These are phyloP conservation scores for Plasmodium berghei DNA, from an alignment of 169 alveolate species.

Conservation along the genomic window DNA sequence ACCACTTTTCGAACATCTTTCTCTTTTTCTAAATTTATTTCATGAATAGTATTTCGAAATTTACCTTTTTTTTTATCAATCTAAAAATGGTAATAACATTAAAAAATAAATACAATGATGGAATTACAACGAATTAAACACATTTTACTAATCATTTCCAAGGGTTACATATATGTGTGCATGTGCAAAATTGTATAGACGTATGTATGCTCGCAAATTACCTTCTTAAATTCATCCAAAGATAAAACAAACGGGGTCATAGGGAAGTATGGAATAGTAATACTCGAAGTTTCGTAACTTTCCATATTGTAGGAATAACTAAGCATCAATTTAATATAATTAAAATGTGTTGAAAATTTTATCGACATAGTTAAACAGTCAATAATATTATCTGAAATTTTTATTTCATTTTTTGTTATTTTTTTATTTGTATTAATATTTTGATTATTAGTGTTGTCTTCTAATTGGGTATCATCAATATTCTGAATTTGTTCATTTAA, in stretches of 20 bases:
- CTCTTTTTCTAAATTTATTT: conserved; percentile 4
- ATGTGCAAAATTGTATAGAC: background rate
- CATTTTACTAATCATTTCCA: no score
- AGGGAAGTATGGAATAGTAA: conserved; percentile 14
- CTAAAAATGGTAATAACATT: conserved; percentile 23
- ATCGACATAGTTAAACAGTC: conserved; percentile 1
- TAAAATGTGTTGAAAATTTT: background rate
- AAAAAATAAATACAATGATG: background rate
- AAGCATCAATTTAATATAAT: conserved; percentile 8
- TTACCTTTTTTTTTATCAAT: conserved; percentile 15
- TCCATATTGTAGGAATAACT: conserved; percentile 1
- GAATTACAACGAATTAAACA: background rate
- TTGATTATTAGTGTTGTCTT: background rate
- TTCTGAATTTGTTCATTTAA: no score
- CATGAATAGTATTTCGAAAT: background rate
- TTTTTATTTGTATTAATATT: background rate
- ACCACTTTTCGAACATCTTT: background rate
- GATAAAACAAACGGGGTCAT: conserved; percentile 24
- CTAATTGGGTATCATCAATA: background rate
- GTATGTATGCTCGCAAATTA: background rate
- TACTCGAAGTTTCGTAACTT: background rate
- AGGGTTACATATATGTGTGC: no score
- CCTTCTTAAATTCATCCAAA: conserved; percentile 46
- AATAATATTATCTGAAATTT: background rate
- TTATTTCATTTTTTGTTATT: background rate